Evolutionary conservation across 495 filamentous ascomycete genomes (phyloP).

Genomic region (Penicillium lagena): DNA sequence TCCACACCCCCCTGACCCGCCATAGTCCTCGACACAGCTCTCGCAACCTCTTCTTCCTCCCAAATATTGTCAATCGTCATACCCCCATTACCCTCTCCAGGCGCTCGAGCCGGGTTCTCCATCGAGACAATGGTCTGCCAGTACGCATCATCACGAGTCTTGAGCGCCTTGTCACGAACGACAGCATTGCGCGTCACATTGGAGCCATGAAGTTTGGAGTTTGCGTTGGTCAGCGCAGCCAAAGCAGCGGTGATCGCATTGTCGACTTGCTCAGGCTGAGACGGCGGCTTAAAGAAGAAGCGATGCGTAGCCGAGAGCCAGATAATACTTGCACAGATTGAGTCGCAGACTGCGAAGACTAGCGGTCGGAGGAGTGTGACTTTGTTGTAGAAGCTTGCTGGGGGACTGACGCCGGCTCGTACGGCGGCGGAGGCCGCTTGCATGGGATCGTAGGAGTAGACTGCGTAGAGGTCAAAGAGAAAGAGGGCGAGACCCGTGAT

Average conservation of each 20-base stretch:
- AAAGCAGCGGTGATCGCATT: conserved; percentile 32
- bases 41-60: conserved; percentile 52
- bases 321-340: conserved; percentile 50
- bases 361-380: conserved; percentile 53
- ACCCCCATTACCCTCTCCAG: conserved; percentile 21
- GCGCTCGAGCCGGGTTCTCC: conserved; percentile 21
- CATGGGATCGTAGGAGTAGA: conserved; percentile 56
- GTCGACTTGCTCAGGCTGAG: conserved; percentile 39
- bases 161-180: conserved; percentile 48
- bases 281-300: conserved; percentile 47
- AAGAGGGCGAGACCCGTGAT: conserved; percentile 55
- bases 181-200: conserved; percentile 53
- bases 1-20: conserved; percentile 40
- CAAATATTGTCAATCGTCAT: conserved; percentile 29
- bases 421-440: conserved; percentile 34
- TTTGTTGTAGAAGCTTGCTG: conserved; percentile 57
- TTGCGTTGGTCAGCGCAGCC: conserved; percentile 35
- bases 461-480: conserved; percentile 55
- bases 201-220: conserved; percentile 45
- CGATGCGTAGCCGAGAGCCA: conserved; percentile 76
- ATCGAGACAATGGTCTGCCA: conserved; percentile 46
- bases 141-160: conserved; percentile 49
- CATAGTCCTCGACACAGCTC: conserved; percentile 44
- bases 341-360: conserved; percentile 55
- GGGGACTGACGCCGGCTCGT: conserved; percentile 26